phyloP scores from a whole-genome alignment of 768 basidiomycete species.

The Tricholoma sp. region DNA sequence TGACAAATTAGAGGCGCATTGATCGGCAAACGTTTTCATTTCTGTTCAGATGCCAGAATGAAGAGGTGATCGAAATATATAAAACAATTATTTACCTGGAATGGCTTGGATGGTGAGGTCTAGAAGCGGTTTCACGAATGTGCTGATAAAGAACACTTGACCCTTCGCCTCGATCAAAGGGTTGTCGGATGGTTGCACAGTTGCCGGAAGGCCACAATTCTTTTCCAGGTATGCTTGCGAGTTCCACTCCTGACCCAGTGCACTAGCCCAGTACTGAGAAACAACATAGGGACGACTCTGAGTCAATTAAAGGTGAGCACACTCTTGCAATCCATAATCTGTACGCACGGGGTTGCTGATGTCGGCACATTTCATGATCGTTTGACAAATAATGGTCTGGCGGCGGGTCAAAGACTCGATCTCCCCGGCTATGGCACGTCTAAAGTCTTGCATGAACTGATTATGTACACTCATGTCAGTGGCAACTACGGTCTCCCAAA shows the following conservation, averaged over 20 bases:
- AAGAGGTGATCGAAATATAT: background rate
- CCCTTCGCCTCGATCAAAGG: slow-evolving; percentile 65
- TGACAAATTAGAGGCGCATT: slow-evolving; percentile 64
- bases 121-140: slow-evolving; percentile 81
- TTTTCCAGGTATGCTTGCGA: slow-evolving; percentile 85
- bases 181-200: slow-evolving; percentile 39
- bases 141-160: slow-evolving; percentile 85
- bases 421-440: slow-evolving; percentile 40
- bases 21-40: slow-evolving; percentile 59
- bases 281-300: slow-evolving; percentile 92
- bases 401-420: slow-evolving; percentile 37
- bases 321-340: slow-evolving; percentile 2
- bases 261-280: slow-evolving; percentile 88
- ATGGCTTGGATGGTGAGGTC: slow-evolving; percentile 67
- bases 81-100: slow-evolving; percentile 50
- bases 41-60: slow-evolving; percentile 33
- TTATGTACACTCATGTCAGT: slow-evolving; percentile 94
- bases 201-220: slow-evolving; percentile 65
- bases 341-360: slow-evolving; percentile 92
- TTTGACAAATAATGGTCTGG: slow-evolving; percentile 77
- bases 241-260: slow-evolving; percentile 86
- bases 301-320: slow-evolving; percentile 2
- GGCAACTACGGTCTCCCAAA: slow-evolving; percentile 80
- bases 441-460: slow-evolving; percentile 73
- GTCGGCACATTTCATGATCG: slow-evolving; percentile 94